Conservation (phyloP, 2,329 filamentous ascomycete genomes). For the Epicoccum sorghinum region DNA sequence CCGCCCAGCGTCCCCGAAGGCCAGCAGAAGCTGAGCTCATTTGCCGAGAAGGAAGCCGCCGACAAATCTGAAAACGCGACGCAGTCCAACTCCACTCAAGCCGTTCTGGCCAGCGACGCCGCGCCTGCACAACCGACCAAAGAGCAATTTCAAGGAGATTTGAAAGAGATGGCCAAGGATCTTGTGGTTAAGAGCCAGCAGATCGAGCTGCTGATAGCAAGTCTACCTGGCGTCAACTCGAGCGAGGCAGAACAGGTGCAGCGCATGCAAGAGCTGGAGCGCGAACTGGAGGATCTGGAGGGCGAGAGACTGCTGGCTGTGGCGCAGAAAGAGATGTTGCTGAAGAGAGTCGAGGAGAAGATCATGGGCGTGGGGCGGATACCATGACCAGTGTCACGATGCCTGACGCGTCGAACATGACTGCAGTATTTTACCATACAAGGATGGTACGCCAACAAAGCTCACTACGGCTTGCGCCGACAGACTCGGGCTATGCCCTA, state of each 20-base stretch:
- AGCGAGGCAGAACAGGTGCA: constrained; percentile 78
- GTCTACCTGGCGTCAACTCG: constrained; percentile 76
- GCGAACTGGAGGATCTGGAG: constrained; percentile 51
- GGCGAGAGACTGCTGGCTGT: constrained; percentile 49
- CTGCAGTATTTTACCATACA: background rate
- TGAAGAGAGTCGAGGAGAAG: constrained; percentile 55
- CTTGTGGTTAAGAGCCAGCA: constrained; percentile 82
- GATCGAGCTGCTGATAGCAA: constrained; percentile 77
- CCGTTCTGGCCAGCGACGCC: constrained; percentile 20
- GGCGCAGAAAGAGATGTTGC: constrained; percentile 50
- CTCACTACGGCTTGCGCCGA: background rate
- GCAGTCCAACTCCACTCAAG: constrained; percentile 7
- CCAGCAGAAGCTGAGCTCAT: constrained; percentile 49
- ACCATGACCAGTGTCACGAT: constrained; percentile 14
- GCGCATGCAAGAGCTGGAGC: constrained; percentile 56
- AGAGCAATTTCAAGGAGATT: constrained; percentile 66
- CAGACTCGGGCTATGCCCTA: too few species aligned
- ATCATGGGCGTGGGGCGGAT: constrained; percentile 45
- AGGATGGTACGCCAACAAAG: background rate
- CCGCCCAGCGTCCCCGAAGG: constrained; percentile 50
- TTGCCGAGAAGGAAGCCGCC: constrained; percentile 39
- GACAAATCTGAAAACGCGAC: constrained; percentile 28
- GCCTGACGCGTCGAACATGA: too few species aligned
- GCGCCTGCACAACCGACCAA: constrained; percentile 21
- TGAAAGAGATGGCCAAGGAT: constrained; percentile 76